Evolutionary conservation across 2,329 filamentous ascomycete species (phyloP), one percentile per base, ranked within the genome.

Genomic region (Ophiostoma populinum): DNA sequence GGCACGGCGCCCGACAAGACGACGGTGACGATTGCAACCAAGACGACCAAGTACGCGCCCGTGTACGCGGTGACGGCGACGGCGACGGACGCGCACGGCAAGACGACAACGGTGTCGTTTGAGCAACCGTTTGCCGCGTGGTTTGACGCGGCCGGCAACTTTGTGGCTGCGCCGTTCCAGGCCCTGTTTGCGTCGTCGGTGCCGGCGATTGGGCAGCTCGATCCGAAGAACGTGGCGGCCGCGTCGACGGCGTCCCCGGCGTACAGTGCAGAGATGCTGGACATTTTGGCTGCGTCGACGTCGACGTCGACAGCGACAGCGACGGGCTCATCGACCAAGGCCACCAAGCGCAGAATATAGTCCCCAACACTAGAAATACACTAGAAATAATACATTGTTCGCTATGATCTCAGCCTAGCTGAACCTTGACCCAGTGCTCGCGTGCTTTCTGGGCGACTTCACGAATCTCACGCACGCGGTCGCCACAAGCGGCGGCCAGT

Each of bases 121-220:
- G 56, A 65, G 42, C 66, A 67, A 29, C 65, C 76, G 24, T 87
- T 90, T 52, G 69, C 68, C 22, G 63, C 68, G 35, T 90, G 80
- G 79, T 90, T 87, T 47, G 79, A 92, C 53, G 59, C 58, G 37
- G 59, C 63, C 26, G 82, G 82, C 33, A 68, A 65, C 52, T 85
- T 90, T 51, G 67, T 85, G 30, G 67, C 71, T 7, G 61, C 70
- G 45, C 80, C 81, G 6, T 86, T 90, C 56, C 81, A 90, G 63
- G 68, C 75, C 50, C 72, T 81, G 58, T 61, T 90, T 32, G 80
- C 79, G 9, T 66, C 65, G n/a, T 64, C 67, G 26, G 63, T 87
- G 4, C 68, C 74, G 1, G 51, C 67, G 21, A 65, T 87, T 41
- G 80, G 75, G 34, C 63, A 63, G 45, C 64, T 65, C 21, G 80